Conservation (phyloP, 2,329 filamentous ascomycete species). For the Trichophaea hybrida region DNA sequence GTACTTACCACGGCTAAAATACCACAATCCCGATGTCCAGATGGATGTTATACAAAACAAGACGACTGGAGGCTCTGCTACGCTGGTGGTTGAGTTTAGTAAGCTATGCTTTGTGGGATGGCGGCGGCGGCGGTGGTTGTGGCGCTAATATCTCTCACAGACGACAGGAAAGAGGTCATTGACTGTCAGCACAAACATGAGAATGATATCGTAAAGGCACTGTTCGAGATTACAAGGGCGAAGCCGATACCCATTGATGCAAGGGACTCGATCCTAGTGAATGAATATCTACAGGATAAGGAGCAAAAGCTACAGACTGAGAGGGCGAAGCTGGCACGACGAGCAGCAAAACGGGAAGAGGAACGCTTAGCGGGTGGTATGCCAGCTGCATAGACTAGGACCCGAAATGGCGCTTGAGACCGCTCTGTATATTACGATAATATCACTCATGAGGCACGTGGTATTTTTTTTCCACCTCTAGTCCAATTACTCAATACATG, state of each 20-base stretch:
- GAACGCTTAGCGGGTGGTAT: constrained; percentile 10
- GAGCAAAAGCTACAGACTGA: constrained; percentile 9
- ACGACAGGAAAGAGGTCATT: constrained; percentile 29
- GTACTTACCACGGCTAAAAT: constrained; percentile 77
- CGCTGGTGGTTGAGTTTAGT: constrained; percentile 50
- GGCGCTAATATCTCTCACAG: not conserved
- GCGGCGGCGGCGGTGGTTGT: not conserved
- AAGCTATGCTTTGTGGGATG: constrained; percentile 3
- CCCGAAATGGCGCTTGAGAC: no score
- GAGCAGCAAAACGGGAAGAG: constrained; percentile 11
- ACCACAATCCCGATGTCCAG: constrained; percentile 71
- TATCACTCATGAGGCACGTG: no score
- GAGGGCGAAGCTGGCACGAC: constrained; percentile 10
- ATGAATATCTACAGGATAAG: constrained; percentile 7
- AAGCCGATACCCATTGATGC: constrained; percentile 15
- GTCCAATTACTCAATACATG: no score
- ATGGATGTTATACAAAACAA: constrained; percentile 64
- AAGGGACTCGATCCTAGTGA: constrained; percentile 6
- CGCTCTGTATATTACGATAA: no score
- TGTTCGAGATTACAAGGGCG: constrained; percentile 18
- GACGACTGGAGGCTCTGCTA: constrained; percentile 43
- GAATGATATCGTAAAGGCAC: constrained; percentile 16
- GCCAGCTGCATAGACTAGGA: not conserved
- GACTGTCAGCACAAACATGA: constrained; percentile 28
- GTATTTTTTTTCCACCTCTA: no score